Percentiles rank a stretch among this genome's conserved stretches.
phyloP scores from a whole-genome alignment of 306 rosid species.

The Quillaja saponaria region DNA sequence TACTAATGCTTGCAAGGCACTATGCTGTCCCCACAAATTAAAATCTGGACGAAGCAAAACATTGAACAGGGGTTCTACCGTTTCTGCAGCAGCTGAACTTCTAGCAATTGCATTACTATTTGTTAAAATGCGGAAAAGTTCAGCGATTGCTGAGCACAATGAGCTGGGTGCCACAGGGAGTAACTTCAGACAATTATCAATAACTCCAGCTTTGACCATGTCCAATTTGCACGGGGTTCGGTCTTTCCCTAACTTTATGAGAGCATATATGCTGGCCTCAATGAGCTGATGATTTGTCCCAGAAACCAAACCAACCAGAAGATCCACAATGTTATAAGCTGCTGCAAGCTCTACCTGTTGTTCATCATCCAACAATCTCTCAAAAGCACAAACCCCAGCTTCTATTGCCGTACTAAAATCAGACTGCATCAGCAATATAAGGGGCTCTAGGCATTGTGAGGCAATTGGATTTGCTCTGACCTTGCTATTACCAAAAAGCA shows the following conservation, averaged over 20 bases:
- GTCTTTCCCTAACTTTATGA: slow-evolving; percentile 87
- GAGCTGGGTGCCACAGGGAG: slow-evolving; percentile 82
- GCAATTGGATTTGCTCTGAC: slow-evolving; percentile 74
- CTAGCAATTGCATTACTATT: slow-evolving; percentile 88
- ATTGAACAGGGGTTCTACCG: slow-evolving; percentile 92
- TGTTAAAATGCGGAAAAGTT: slow-evolving; percentile 90
- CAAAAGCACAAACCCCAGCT: slow-evolving; percentile 87
- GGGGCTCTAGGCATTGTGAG: slow-evolving; percentile 72
- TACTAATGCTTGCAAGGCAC: slow-evolving; percentile 97
- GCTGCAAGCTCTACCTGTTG: slow-evolving; percentile 79
- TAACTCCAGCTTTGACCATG: slow-evolving; percentile 84
- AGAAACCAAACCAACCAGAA: slow-evolving; percentile 81
- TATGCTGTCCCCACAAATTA: slow-evolving; percentile 95
- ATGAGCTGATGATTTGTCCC: slow-evolving; percentile 73
- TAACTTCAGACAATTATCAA: slow-evolving; percentile 74
- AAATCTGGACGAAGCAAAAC: slow-evolving; percentile 82
- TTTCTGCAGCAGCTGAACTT: slow-evolving; percentile 83
- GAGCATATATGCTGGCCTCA: slow-evolving; percentile 77
- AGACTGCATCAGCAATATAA: slow-evolving; percentile 76
- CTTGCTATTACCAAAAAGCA: slow-evolving; percentile 63
- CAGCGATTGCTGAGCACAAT: slow-evolving; percentile 86
- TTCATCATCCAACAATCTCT: slow-evolving; percentile 87
- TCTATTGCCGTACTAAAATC: slow-evolving; percentile 61
- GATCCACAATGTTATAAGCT: slow-evolving; percentile 67
- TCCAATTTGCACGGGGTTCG: slow-evolving; percentile 75